A percentile compares a stretch with the other conserved stretches of the same genome.
phyloP scores from a whole-genome alignment of 768 basidiomycete genomes.

The Phaffia australis region DNA sequence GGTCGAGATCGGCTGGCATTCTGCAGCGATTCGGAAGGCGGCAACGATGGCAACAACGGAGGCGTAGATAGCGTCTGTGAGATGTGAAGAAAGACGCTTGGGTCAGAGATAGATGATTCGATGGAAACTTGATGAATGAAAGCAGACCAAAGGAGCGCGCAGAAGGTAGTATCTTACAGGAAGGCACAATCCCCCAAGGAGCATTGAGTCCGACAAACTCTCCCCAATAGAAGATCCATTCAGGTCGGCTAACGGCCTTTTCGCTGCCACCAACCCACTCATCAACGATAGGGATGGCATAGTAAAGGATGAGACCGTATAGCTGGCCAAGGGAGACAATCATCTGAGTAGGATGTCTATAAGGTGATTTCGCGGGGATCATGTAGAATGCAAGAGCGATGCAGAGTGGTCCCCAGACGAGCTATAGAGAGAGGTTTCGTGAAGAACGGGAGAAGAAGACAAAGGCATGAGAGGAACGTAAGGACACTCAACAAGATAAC shows the following conservation, averaged over 20 bases:
- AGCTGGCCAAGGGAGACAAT: conserved; percentile 21
- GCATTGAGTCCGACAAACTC: conserved; percentile 26
- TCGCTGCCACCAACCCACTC: conserved; percentile 5
- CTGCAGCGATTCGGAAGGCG: conserved; percentile 3
- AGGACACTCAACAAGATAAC: not conserved
- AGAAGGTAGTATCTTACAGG: not conserved
- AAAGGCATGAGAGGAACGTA: not conserved
- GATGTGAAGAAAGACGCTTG: not conserved
- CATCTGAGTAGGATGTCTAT: conserved; percentile 22
- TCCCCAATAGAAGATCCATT: conserved; percentile 26
- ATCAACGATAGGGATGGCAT: conserved; percentile 22
- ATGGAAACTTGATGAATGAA: not conserved
- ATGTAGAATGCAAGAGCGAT: conserved; percentile 14
- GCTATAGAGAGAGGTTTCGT: not conserved
- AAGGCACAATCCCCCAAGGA: conserved; percentile 23
- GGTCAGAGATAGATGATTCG: no score
- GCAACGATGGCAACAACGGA: conserved; percentile 10
- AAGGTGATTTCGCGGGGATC: conserved; percentile 18
- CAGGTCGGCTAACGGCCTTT: conserved; percentile 17
- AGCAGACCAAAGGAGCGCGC: not conserved
- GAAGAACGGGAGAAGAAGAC: not conserved
- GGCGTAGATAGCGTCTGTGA: conserved; percentile 10
- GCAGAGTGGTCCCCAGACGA: conserved; percentile 26
- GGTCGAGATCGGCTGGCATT: conserved; percentile 4
- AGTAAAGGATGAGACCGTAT: conserved; percentile 27